These are phyloP conservation scores for Mycena olivaceomarginata DNA, from an alignment of 768 basidiomycete genomes.

Conservation along the genomic window DNA sequence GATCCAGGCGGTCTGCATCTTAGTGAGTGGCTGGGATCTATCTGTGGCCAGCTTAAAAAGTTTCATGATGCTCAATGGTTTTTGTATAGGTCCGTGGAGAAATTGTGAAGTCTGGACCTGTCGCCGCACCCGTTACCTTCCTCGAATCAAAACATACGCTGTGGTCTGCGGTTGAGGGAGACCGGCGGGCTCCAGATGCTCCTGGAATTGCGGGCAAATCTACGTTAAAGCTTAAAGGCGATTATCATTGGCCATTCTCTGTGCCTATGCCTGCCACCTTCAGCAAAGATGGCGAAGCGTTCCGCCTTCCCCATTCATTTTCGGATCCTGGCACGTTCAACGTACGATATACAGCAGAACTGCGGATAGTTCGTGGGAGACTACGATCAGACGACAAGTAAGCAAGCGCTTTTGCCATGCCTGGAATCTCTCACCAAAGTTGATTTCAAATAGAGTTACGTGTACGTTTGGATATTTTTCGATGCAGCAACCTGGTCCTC, in stretches of 20 bases:
- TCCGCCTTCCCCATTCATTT: constrained; percentile 30
- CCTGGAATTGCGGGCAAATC: constrained; percentile 12
- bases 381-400: constrained; percentile 37
- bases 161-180: neutral
- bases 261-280: constrained; percentile 12
- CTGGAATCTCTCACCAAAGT: neutral
- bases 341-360: constrained; percentile 26
- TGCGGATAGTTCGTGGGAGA: constrained; percentile 37
- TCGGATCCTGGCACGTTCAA: constrained; percentile 13
- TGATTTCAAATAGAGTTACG: constrained; percentile 2
- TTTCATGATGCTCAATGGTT: no score
- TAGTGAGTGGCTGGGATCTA: no score
- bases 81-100: constrained; percentile 28
- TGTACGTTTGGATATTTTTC: constrained; percentile 37
- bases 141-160: constrained; percentile 10
- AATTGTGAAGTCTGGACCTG: neutral
- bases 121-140: neutral
- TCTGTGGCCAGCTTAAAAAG: no score
- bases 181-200: neutral
- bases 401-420: neutral
- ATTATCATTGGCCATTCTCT: constrained; percentile 37
- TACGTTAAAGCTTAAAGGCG: constrained; percentile 29
- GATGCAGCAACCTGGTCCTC: constrained; percentile 32
- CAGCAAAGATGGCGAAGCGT: constrained; percentile 30
- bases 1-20: no score